phyloP scores from a whole-genome alignment of 257 asterid species.

The Rauvolfia tetraphylla region DNA sequence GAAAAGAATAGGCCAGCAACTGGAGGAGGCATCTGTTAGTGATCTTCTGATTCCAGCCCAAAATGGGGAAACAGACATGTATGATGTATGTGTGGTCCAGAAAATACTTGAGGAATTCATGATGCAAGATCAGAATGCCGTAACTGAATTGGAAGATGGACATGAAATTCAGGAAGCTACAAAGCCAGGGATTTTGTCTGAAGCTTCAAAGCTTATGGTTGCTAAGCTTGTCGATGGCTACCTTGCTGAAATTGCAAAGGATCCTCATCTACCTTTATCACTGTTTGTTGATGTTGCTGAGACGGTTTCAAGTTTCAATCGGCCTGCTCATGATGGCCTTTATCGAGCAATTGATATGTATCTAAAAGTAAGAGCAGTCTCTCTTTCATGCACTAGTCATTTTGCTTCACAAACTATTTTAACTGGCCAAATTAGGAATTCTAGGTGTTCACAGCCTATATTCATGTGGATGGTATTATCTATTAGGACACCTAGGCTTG shows the following conservation, averaged over 20 bases:
- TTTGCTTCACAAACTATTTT: not conserved
- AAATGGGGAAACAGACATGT: conserved; percentile 51
- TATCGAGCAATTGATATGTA: conserved; percentile 80
- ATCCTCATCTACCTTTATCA: conserved; percentile 60
- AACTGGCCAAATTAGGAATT: not conserved
- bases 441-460: not conserved
- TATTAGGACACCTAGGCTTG: not conserved
- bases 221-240: conserved; percentile 83
- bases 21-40: conserved; percentile 81
- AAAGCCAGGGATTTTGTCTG: conserved; percentile 78
- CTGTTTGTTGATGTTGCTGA: conserved; percentile 65
- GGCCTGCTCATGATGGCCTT: conserved; percentile 84
- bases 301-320: conserved; percentile 57
- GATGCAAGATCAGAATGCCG: conserved; percentile 46
- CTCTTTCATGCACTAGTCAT: not conserved
- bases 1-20: conserved; percentile 70
- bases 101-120: conserved; percentile 64
- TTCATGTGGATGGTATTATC: not conserved
- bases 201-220: conserved; percentile 97
- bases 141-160: conserved; percentile 36
- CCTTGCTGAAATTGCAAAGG: conserved; percentile 84
- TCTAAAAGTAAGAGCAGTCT: conserved; percentile 57
- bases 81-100: conserved; percentile 53
- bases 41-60: conserved; percentile 64
- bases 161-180: conserved; percentile 64